Evolutionary conservation across 1,139 yeast genomes (phyloP).

Genomic region (Geotrichum reessii): DNA sequence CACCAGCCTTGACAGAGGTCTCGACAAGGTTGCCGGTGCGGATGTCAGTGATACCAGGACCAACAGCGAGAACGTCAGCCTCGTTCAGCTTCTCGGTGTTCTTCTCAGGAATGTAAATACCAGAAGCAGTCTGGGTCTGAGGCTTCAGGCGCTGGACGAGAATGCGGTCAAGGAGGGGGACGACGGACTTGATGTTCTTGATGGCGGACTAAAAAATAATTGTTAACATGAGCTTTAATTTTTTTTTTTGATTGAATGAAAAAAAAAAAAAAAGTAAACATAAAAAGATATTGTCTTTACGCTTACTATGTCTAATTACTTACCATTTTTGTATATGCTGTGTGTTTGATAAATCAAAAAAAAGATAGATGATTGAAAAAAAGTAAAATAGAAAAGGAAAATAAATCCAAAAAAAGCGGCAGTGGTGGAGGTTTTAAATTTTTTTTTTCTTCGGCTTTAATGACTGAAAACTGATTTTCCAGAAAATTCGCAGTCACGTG

Average conservation of each 20-base stretch:
- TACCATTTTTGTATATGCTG: neutral
- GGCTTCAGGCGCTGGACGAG: slow-evolving; percentile 93
- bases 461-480: neutral
- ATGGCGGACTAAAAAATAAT: slow-evolving; percentile 47
- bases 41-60: slow-evolving; percentile 51
- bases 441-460: neutral
- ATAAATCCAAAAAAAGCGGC: neutral
- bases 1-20: slow-evolving; percentile 78
- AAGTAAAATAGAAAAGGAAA: neutral
- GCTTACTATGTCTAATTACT: neutral
- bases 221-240: too few relatives aligned
- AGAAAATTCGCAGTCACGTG: neutral
- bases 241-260: too few relatives aligned
- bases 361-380: neutral
- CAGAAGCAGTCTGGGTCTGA: slow-evolving; percentile 86
- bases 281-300: neutral
- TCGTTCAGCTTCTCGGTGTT: slow-evolving; percentile 86
- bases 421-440: neutral
- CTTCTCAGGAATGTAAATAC: slow-evolving; percentile 93
- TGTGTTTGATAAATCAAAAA: neutral
- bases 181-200: slow-evolving; percentile 80
- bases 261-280: neutral
- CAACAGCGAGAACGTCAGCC: slow-evolving; percentile 42
- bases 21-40: slow-evolving; percentile 58
- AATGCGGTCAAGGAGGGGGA: slow-evolving; percentile 92